Evolutionary conservation across 495 filamentous ascomycete genomes (phyloP).

Genomic region (Letharia columbiana): DNA sequence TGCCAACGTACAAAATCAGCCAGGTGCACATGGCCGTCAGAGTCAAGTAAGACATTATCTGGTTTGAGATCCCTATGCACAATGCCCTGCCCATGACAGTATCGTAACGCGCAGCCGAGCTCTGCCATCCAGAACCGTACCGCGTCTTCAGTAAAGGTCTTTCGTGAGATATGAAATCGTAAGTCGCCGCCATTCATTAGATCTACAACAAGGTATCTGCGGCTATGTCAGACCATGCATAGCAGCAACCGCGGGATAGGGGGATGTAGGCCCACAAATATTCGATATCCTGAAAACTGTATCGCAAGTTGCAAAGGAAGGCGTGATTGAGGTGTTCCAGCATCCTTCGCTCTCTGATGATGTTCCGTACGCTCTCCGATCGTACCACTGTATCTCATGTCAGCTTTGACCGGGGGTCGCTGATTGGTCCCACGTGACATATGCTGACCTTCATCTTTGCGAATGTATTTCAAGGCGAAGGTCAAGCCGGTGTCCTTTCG

Average conservation of each 20-base stretch:
- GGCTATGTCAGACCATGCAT: conserved; percentile 19
- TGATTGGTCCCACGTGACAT: background rate
- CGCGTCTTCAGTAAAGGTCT: conserved; percentile 95
- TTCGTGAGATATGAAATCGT: conserved; percentile 94
- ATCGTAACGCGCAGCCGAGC: conserved; percentile 82
- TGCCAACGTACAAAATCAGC: conserved; percentile 78
- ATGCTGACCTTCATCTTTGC: conserved; percentile 89
- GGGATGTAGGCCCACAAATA: conserved; percentile 65
- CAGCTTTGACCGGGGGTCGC: conserved; percentile 14
- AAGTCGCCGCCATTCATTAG: conserved; percentile 97
- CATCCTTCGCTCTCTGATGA: conserved; percentile 95
- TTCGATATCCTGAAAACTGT: conserved; percentile 98
- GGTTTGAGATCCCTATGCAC: conserved; percentile 96
- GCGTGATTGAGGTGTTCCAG: conserved; percentile 95
- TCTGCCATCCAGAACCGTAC: conserved; percentile 95
- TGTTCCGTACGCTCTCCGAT: conserved; percentile 95
- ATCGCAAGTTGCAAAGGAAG: conserved; percentile 96
- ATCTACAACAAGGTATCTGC: conserved; percentile 93
- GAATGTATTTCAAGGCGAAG: conserved; percentile 95
- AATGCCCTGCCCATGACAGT: conserved; percentile 86
- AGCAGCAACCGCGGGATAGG: background rate
- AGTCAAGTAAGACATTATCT: conserved; percentile 90
- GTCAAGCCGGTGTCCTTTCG: conserved; percentile 88
- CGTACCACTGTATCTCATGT: conserved; percentile 63
- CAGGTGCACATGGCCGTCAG: conserved; percentile 91